phyloP scores from a whole-genome alignment of 164 flowering plant genomes.

The Kingdonia uniflora region DNA sequence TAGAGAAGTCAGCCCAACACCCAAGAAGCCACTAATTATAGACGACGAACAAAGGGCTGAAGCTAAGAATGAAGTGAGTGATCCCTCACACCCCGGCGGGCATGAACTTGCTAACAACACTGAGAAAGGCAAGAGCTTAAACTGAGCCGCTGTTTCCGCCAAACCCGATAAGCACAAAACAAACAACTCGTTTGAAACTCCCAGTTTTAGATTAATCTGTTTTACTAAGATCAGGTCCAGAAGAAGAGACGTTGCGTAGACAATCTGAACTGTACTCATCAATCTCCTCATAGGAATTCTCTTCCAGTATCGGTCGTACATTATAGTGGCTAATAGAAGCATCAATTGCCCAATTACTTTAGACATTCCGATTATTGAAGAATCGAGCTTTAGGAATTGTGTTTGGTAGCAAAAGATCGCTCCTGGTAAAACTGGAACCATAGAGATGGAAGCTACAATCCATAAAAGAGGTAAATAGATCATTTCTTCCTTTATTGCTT shows the following conservation, averaged over 20 bases:
- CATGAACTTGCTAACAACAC: conserved; percentile 64
- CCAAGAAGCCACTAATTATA: conserved; percentile 59
- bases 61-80: conserved; percentile 70
- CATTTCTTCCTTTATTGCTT: conserved; percentile 34
- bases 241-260: conserved; percentile 57
- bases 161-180: conserved; percentile 65
- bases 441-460: conserved; percentile 61
- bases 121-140: conserved; percentile 72
- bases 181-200: conserved; percentile 62
- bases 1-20: conserved; percentile 58
- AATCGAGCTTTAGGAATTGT: conserved; percentile 52
- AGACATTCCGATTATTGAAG: conserved; percentile 74
- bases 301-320: conserved; percentile 55
- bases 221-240: conserved; percentile 62
- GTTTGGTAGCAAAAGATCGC: conserved; percentile 85
- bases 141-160: conserved; percentile 68
- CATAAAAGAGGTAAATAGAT: conserved; percentile 56
- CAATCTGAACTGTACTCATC: conserved; percentile 35
- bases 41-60: conserved; percentile 64
- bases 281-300: conserved; percentile 52
- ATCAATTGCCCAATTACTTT: conserved; percentile 63
- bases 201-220: conserved; percentile 54
- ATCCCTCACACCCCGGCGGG: conserved; percentile 79
- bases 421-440: conserved; percentile 72
- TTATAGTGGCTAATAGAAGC: conserved; percentile 44